Evolutionary conservation across 495 filamentous ascomycete genomes (phyloP).

Genomic region (Pyronema domesticum): DNA sequence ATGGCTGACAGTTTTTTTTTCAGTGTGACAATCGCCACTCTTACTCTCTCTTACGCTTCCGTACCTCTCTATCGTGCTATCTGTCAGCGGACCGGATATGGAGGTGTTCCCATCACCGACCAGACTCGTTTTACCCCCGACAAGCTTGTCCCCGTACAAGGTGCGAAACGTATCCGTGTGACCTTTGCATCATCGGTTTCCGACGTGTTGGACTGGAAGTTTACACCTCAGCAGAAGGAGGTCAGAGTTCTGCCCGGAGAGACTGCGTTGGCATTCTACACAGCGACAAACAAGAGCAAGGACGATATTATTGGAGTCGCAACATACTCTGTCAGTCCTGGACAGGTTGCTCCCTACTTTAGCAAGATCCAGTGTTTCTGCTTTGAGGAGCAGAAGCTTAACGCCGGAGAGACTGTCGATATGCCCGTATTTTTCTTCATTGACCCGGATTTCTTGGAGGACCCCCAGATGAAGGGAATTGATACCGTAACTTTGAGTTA

Average conservation of each 20-base stretch:
- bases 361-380: constrained; percentile 99
- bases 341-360: constrained; percentile 92
- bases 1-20: background rate
- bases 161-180: constrained; percentile 72
- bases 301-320: constrained; percentile 94
- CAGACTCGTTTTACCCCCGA: constrained; percentile 44
- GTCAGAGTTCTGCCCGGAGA: constrained; percentile 89
- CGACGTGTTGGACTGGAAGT: constrained; percentile 92
- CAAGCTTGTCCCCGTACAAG: constrained; percentile 55
- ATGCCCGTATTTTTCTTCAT: constrained; percentile 99
- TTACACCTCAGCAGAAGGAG: constrained; percentile 89
- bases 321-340: constrained; percentile 92
- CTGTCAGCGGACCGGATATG: constrained; percentile 91
- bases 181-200: constrained; percentile 93
- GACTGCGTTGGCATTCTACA: constrained; percentile 95
- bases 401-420: constrained; percentile 91
- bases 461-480: constrained; percentile 80
- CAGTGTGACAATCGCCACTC: constrained; percentile 46
- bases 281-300: constrained; percentile 73
- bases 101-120: constrained; percentile 77
- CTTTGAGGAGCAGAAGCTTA: constrained; percentile 86
- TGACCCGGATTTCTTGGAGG: constrained; percentile 84
- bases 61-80: constrained; percentile 87
- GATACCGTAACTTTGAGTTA: constrained; percentile 91
- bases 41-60: constrained; percentile 83